Percentiles rank a stretch among this genome's conserved stretches.
These are phyloP conservation scores for Drechslerella stenobrocha DNA, from an alignment of 2,329 filamentous ascomycete species.

Conservation along the genomic window DNA sequence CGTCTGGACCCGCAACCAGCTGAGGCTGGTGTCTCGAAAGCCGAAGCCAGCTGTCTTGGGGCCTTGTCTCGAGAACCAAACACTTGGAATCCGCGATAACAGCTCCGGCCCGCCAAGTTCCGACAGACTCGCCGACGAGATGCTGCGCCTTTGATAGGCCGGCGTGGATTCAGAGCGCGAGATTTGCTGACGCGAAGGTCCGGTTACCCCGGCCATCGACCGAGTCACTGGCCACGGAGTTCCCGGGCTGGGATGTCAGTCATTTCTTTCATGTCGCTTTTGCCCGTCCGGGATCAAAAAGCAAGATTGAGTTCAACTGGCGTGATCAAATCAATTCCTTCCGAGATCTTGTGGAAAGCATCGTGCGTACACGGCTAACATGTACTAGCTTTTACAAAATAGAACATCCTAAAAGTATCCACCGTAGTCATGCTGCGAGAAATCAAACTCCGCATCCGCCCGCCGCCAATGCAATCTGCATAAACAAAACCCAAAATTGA, in stretches of 20 bases:
- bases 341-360: constrained; percentile 4
- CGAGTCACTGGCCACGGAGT: background rate
- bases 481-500: background rate
- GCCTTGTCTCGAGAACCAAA: background rate
- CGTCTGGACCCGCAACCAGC: constrained; percentile 18
- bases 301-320: background rate
- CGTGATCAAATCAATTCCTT: background rate
- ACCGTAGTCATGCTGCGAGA: constrained; percentile 3
- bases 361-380: background rate
- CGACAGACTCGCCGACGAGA: constrained; percentile 27
- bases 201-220: constrained; percentile 16
- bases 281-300: constrained; percentile 9
- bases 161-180: background rate
- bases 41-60: constrained; percentile 24
- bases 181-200: constrained; percentile 24
- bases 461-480: constrained; percentile 1
- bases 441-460: constrained; percentile 9
- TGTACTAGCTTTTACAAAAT: no score
- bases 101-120: constrained; percentile 33
- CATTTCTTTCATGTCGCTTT: constrained; percentile 14
- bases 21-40: constrained; percentile 6
- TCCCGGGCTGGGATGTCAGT: constrained; percentile 22
- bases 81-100: background rate
- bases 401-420: no score
- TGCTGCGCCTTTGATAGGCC: constrained; percentile 5